A percentile compares a stretch with the other conserved stretches of the same genome.
phyloP scores from a whole-genome alignment of 441 rosid species.

The Adansonia gregorii region DNA sequence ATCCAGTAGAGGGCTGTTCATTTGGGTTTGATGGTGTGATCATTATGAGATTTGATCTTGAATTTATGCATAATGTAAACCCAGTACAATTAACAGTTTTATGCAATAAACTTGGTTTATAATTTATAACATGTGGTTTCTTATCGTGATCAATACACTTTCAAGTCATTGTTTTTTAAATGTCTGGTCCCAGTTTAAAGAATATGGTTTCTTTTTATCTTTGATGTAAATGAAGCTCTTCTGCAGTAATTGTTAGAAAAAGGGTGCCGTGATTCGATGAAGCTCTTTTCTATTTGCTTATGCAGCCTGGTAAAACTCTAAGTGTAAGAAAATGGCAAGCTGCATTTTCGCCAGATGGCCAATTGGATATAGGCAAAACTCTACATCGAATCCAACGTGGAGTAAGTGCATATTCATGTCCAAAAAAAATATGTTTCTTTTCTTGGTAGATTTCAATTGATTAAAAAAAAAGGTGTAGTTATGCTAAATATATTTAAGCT shows the following conservation, averaged over 20 bases:
- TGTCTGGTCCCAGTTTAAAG: neutral
- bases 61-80: neutral
- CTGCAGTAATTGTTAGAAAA: neutral
- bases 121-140: neutral
- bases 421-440: neutral
- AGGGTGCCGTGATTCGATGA: neutral
- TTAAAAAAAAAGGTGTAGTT: neutral
- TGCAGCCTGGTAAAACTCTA: slow-evolving; percentile 91
- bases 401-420: slow-evolving; percentile 47
- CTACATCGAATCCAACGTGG: slow-evolving; percentile 80
- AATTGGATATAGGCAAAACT: slow-evolving; percentile 75
- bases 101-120: neutral
- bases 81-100: neutral
- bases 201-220: neutral
- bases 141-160: neutral
- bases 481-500: neutral
- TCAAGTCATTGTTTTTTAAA: neutral
- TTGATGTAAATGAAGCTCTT: neutral
- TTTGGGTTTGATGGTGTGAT: neutral
- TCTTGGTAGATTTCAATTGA: slow-evolving; percentile 4
- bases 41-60: slow-evolving; percentile 1
- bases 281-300: slow-evolving; percentile 25
- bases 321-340: slow-evolving; percentile 94
- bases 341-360: slow-evolving; percentile 73
- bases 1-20: neutral